Base-by-base conservation (phyloP, 345 rosid genomes). In the Linum trigynum region DNA sequence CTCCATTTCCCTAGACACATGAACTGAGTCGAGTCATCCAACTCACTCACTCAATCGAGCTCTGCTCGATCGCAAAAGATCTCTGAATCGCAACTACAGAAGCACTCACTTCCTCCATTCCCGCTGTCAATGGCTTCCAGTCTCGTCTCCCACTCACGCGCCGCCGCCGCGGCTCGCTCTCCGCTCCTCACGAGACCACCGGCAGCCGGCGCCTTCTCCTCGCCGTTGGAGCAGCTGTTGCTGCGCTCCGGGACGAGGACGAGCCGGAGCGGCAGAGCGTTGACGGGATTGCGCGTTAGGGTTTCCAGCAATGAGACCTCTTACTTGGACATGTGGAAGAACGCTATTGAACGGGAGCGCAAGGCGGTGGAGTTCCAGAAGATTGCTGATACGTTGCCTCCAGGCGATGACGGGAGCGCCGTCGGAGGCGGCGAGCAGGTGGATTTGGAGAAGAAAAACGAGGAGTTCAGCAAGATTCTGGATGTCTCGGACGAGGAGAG, bases 251-350 rank as follows among this genome's bases (percentile, higher is more conserved):
- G 0, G 38, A 37, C 23, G 14, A 45, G 70, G 32, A 64, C 75
- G 50, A 65, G 62, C 15, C 64, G 59, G 36, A 45, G 53, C 53
- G 53, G 53, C 53, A 9, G 12, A 48, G 12, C 11, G 3, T 48
- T 59, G 2, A 67, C 65, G 2, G 61, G 73, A n/a, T 69, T 42
- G 10, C 69, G 70, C 42, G 61, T 83, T 32, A 72, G 82, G 77
- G 88, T 65, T 70, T 73, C 82, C 2, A 71, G 70, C 35, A 84
- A 74, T 32, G 81, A 71, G 3, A 80, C 79, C 42, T 87, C 98
- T 14, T 92, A 92, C 72, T 82, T 92, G 43, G 73, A 78, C 70
- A 89, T 86, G 92, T 87, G 98, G 98, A 83, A 66, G 77, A 92
- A 73, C 68, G 92, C 98, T 7, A 76, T 75, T 51, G 92, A 87